A percentile compares a stretch with the other conserved stretches of the same genome.
These are phyloP conservation scores for Euphorbia celastroides DNA, from an alignment of 441 rosid species.

Conservation along the genomic window DNA sequence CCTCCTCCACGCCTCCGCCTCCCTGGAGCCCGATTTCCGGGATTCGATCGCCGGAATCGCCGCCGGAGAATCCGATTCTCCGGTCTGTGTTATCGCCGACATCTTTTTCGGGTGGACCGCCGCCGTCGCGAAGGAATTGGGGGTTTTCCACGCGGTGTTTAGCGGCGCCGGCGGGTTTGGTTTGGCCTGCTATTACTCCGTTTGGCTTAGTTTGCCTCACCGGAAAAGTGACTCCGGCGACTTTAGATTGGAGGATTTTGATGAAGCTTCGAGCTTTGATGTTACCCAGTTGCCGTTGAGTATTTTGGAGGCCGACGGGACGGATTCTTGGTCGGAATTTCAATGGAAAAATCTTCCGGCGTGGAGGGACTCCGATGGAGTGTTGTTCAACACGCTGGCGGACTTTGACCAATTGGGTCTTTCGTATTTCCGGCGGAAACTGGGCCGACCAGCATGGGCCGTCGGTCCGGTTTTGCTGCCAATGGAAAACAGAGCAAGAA, in stretches of 20 bases:
- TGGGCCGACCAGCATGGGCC: conserved; percentile 46
- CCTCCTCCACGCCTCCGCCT: conserved; percentile 46
- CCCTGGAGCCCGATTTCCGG: conserved; percentile 32
- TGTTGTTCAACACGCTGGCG: conserved; percentile 53
- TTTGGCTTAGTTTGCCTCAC: conserved; percentile 56
- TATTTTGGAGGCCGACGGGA: conserved; percentile 46
- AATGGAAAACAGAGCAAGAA: conserved; percentile 19
- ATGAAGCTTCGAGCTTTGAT: conserved; percentile 39
- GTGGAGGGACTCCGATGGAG: conserved; percentile 51
- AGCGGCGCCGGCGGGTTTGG: conserved; percentile 61
- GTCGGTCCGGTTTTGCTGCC: conserved; percentile 50
- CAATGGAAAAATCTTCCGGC: conserved; percentile 35
- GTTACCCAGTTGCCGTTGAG: conserved; percentile 38
- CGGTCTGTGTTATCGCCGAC: conserved; percentile 48
- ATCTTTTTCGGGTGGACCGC: conserved; percentile 82
- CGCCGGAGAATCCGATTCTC: conserved; percentile 18
- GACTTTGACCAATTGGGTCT: conserved; percentile 50
- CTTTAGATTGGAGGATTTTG: conserved; percentile 38
- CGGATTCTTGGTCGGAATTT: conserved; percentile 54
- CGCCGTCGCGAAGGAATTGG: conserved; percentile 40
- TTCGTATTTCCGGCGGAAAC: conserved; percentile 41
- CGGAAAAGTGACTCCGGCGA: conserved; percentile 15
- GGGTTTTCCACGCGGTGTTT: conserved; percentile 47
- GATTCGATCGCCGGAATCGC: conserved; percentile 24
- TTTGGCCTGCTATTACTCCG: conserved; percentile 60